Conservation (phyloP, 495 filamentous ascomycete species). For the Penicillium bovifimosum region DNA sequence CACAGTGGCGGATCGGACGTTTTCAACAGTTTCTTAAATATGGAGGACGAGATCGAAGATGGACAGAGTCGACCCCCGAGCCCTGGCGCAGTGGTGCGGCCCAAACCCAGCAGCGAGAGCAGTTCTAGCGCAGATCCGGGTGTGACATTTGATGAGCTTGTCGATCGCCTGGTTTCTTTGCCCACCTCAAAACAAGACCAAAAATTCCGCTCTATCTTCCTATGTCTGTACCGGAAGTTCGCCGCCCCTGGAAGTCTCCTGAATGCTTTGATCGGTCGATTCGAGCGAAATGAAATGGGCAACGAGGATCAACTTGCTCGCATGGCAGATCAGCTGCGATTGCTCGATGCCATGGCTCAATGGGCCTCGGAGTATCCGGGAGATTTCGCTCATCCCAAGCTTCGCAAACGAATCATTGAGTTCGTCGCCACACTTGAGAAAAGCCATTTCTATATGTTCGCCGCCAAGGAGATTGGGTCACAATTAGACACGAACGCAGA, state of each 20-base stretch:
- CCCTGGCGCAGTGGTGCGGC: slow-evolving; percentile 28
- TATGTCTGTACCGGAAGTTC: slow-evolving; percentile 95
- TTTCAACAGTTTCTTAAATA: slow-evolving; percentile 43
- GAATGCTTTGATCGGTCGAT: slow-evolving; percentile 63
- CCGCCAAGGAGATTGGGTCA: slow-evolving; percentile 72
- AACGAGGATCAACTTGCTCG: slow-evolving; percentile 59
- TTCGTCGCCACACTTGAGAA: slow-evolving; percentile 66
- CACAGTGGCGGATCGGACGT: slow-evolving; percentile 40
- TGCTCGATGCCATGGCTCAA: slow-evolving; percentile 75
- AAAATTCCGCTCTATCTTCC: slow-evolving; percentile 80
- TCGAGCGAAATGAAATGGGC: slow-evolving; percentile 61
- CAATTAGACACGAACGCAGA: slow-evolving; percentile 60
- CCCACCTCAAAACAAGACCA: slow-evolving; percentile 79
- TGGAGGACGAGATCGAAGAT: slow-evolving; percentile 42
- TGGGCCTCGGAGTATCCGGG: slow-evolving; percentile 91
- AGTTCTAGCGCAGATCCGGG: slow-evolving; percentile 45
- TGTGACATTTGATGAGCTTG: slow-evolving; percentile 77
- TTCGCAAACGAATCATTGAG: slow-evolving; percentile 59
- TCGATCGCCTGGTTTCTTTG: slow-evolving; percentile 75
- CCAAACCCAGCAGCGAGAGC: slow-evolving; percentile 32
- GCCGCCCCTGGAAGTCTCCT: slow-evolving; percentile 74
- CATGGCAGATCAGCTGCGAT: slow-evolving; percentile 72
- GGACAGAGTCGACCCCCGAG: slow-evolving; percentile 27
- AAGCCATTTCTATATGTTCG: slow-evolving; percentile 70
- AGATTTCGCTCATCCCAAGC: slow-evolving; percentile 81